Evolutionary conservation across 345 rosid genomes (phyloP).

Genomic region (Sisymbrium irio): DNA sequence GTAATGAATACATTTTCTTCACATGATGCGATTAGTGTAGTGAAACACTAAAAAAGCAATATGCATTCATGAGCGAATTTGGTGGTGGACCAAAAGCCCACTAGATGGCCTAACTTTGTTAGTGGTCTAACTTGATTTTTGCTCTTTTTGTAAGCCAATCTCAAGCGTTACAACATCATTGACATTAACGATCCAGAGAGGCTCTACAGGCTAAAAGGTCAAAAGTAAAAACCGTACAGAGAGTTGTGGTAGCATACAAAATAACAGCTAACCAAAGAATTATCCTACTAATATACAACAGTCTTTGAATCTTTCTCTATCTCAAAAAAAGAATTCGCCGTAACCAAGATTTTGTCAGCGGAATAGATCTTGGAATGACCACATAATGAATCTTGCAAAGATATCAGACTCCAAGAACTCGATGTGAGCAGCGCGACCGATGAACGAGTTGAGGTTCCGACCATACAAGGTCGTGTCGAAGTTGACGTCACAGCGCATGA

Average conservation of each 20-base stretch:
- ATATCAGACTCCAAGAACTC: slow-evolving; percentile 92
- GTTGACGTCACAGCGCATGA: slow-evolving; percentile 96
- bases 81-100: slow-evolving; percentile 18
- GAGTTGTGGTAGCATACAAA: not conserved
- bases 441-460: slow-evolving; percentile 76
- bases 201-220: slow-evolving; percentile 1
- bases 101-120: not conserved
- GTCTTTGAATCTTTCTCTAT: slow-evolving; percentile 4
- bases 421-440: slow-evolving; percentile 95
- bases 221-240: not conserved
- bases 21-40: not conserved
- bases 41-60: not conserved
- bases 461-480: slow-evolving; percentile 76
- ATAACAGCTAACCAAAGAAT: slow-evolving; percentile 19
- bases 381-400: slow-evolving; percentile 86
- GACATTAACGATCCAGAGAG: not conserved
- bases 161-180: not conserved
- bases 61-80: not conserved
- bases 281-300: slow-evolving; percentile 36
- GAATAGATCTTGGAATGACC: slow-evolving; percentile 88
- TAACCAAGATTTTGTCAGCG: slow-evolving; percentile 31
- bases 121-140: not conserved
- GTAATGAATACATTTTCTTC: not conserved
- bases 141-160: slow-evolving; percentile 4
- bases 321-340: not conserved